Base-by-base conservation (phyloP, 1,284 basidiomycete genomes). In the Psilocybe mexicana region DNA sequence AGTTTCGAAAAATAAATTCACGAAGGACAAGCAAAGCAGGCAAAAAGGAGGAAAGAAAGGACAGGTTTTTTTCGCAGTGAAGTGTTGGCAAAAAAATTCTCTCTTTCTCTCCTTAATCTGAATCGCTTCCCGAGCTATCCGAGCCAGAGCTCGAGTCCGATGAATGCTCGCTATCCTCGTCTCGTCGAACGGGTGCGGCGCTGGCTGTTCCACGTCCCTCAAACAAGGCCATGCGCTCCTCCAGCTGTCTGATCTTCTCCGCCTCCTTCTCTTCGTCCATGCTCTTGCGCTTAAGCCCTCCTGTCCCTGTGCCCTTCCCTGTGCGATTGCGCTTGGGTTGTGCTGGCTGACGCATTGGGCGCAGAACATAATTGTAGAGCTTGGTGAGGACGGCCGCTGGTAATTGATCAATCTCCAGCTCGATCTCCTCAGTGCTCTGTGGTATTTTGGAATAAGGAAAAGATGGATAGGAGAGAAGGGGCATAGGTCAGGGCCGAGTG, bases 391-490 rank as follows among this genome's bases (percentile, higher is more conserved):
- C 94, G 23, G 83, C 74, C 3, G 90, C 79, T 52, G 95, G 94
- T 38, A 98, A 80, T 47, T 87, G 79, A 70, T 98, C 95, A 65
- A 98, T 97, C 74, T 98, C 96, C 46, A 98, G 85, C 75, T 98
- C 95, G 67, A 98, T 97, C 78, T 98, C 95, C 72, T 97, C 93
- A 54, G 90, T 92, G 72, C 92, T 93, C 90, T 94, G 76, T 55
- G 52, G 42, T 56, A 30, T 24, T 11, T 40, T 6, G 38, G n/a
- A 40, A 6, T 6, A 33, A 12, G n/a, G 38, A 40, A 11, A 40
- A 40, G 38, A n/a, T 14, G 3, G 38, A 40, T 14, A 40, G 30
- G 30, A 40, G 38, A 40, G 4, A 40, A 47, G 48, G 43, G 24
- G n/a, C 45, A 47, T 30, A 47, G 44, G 54, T 63, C 45, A 64